phyloP scores from a whole-genome alignment of 78 protist genomes.

The Dictyostelium purpureum region DNA sequence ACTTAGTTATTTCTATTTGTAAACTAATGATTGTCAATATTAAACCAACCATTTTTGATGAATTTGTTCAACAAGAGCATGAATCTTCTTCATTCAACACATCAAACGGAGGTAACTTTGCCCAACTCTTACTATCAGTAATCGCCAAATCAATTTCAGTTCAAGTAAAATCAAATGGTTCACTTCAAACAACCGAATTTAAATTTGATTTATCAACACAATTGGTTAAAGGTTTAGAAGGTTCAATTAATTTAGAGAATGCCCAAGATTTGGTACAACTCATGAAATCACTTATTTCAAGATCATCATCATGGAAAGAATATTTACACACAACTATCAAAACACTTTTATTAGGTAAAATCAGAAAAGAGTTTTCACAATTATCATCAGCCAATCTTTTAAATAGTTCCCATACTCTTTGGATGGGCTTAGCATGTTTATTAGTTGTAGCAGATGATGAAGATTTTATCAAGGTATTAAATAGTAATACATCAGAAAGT shows the following conservation, averaged over 20 bases:
- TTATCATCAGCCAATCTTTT: not conserved
- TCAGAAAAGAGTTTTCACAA: slow-evolving; percentile 10
- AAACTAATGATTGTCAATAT: slow-evolving; percentile 32
- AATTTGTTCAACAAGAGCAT: slow-evolving; percentile 17
- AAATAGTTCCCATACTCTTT: not conserved
- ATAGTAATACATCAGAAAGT: not conserved
- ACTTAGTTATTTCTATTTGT: slow-evolving; percentile 22
- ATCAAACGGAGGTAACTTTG: not conserved
- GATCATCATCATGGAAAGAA: slow-evolving; percentile 55
- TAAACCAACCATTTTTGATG: slow-evolving; percentile 43
- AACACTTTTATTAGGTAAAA: not conserved
- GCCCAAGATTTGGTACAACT: slow-evolving; percentile 2
- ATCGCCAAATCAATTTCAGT: slow-evolving; percentile 23
- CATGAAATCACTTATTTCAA: not conserved
- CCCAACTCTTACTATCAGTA: not conserved
- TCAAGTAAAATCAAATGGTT: slow-evolving; percentile 25
- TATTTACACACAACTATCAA: not conserved
- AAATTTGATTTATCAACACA: not conserved
- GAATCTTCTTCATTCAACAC: not conserved
- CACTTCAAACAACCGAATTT: not conserved
- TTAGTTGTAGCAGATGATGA: not conserved
- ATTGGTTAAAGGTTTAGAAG: slow-evolving; percentile 7
- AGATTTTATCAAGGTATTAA: slow-evolving; percentile 2
- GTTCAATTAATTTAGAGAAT: not conserved
- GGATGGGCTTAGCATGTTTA: slow-evolving; percentile 20